Conservation (phyloP, 2,329 filamentous ascomycete species). For the Penicillium sp. region DNA sequence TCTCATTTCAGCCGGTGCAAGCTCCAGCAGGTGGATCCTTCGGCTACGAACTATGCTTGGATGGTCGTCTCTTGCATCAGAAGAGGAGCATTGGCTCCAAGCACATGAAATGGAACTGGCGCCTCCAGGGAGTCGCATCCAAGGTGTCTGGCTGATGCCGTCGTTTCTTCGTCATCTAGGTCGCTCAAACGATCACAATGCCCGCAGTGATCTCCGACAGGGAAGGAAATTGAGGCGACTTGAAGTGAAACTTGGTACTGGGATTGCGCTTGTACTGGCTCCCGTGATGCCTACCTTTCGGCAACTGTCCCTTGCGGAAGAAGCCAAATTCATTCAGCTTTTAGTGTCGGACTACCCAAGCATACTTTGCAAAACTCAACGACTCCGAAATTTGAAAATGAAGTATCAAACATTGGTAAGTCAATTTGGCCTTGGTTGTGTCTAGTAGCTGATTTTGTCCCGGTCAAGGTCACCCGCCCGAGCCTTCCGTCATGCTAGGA, state of each 20-base stretch:
- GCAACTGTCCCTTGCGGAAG: conserved; percentile 3
- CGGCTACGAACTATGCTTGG: conserved; percentile 2
- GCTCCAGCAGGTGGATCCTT: conserved; percentile 1
- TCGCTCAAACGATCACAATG: conserved; percentile 5
- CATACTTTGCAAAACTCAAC: neutral
- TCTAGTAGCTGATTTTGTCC: too few species aligned
- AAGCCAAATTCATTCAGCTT: conserved; percentile 4
- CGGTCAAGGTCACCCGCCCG: neutral
- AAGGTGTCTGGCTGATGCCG: conserved; percentile 5
- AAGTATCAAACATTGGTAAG: conserved; percentile 6
- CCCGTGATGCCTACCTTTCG: conserved; percentile 8
- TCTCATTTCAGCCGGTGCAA: neutral
- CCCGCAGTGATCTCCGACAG: conserved; percentile 1
- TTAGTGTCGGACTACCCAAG: neutral
- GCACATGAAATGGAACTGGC: neutral
- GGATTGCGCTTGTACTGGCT: conserved; percentile 2
- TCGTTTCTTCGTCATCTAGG: conserved; percentile 12
- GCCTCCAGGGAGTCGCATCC: neutral
- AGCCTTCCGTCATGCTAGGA: neutral
- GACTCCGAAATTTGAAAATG: neutral
- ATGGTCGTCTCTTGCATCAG: conserved; percentile 7
- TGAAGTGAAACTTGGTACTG: conserved; percentile 4
- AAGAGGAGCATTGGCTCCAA: conserved; percentile 9
- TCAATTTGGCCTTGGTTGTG: too few species aligned
- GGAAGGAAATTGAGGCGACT: conserved; percentile 9